phyloP scores from a whole-genome alignment of 2,329 filamentous ascomycete species.

The Cytospora piceicola region DNA sequence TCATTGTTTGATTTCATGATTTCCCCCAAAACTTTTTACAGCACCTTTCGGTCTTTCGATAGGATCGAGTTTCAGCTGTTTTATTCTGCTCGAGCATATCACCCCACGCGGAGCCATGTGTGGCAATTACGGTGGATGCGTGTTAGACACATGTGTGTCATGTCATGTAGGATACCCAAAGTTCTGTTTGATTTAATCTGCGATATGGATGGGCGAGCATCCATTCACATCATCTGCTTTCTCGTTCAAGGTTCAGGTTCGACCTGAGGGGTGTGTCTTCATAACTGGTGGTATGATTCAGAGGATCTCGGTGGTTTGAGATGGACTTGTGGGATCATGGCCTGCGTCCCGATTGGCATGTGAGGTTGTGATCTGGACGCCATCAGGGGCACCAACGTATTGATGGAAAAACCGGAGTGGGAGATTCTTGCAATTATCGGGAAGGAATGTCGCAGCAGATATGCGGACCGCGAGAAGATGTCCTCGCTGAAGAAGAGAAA shows the following conservation, averaged over 20 bases:
- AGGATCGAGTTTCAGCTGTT: background rate
- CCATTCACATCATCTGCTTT: background rate
- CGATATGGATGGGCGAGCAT: background rate
- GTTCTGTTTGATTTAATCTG: background rate
- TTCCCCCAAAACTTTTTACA: background rate
- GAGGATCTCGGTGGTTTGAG: background rate
- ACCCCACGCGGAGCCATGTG: background rate
- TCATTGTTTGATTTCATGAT: background rate
- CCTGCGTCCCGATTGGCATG: background rate
- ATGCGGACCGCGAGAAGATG: background rate
- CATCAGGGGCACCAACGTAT: background rate
- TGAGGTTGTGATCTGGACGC: background rate
- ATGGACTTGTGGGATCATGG: background rate
- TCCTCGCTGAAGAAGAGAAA: background rate
- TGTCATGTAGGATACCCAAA: constrained; percentile 21
- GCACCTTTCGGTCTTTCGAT: background rate
- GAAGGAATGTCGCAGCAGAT: background rate
- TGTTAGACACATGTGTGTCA: constrained; percentile 1
- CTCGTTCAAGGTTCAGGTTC: background rate
- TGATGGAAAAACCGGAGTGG: background rate
- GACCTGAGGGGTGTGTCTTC: background rate
- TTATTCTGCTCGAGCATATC: background rate
- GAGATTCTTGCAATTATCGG: background rate
- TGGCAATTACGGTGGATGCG: background rate
- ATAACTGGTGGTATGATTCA: background rate